Percentiles rank a stretch among this genome's conserved stretches.
Evolutionary conservation across 129 eudicot species (phyloP).

Genomic region (Apium graveolens): DNA sequence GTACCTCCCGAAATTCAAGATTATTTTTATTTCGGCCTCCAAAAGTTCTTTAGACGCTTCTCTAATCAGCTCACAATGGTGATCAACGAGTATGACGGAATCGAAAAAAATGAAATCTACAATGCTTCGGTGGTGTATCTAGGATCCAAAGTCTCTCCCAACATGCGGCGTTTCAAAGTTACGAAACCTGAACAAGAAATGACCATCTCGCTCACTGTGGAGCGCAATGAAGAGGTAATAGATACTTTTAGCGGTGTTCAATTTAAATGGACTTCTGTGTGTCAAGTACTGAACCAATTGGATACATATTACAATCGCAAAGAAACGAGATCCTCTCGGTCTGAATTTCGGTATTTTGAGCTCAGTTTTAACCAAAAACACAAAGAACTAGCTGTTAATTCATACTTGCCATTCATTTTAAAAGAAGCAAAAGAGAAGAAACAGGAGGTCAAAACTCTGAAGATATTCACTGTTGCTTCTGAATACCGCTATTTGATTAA

Average conservation of each 20-base stretch:
- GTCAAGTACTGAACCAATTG: slow-evolving; percentile 6
- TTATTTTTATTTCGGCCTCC: slow-evolving; percentile 29
- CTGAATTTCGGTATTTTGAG: slow-evolving; percentile 40
- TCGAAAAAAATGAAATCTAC: slow-evolving; percentile 40
- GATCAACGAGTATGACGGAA: slow-evolving; percentile 54
- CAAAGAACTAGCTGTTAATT: slow-evolving; percentile 33
- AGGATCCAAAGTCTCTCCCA: slow-evolving; percentile 26
- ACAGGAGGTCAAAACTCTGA: slow-evolving; percentile 32
- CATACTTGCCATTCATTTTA: slow-evolving; percentile 46
- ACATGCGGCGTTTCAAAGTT: slow-evolving; percentile 40
- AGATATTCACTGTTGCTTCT: slow-evolving; percentile 33
- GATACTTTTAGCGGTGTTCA: slow-evolving; percentile 31
- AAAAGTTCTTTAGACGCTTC: slow-evolving; percentile 36
- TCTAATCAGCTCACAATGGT: slow-evolving; percentile 47
- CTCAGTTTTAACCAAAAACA: slow-evolving; percentile 46
- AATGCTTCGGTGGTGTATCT: slow-evolving; percentile 43
- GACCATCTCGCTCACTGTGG: slow-evolving; percentile 35
- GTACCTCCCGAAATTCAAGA: slow-evolving; percentile 34
- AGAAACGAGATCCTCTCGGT: slow-evolving; percentile 27
- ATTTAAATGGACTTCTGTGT: slow-evolving; percentile 39
- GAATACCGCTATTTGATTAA: neutral
- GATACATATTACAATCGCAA: slow-evolving; percentile 20
- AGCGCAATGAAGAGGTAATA: slow-evolving; percentile 31
- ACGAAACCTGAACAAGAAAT: slow-evolving; percentile 38
- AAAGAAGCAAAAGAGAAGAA: slow-evolving; percentile 25